Base-by-base conservation (phyloP, 345 rosid genomes). In the Arabidopsis suecica region DNA sequence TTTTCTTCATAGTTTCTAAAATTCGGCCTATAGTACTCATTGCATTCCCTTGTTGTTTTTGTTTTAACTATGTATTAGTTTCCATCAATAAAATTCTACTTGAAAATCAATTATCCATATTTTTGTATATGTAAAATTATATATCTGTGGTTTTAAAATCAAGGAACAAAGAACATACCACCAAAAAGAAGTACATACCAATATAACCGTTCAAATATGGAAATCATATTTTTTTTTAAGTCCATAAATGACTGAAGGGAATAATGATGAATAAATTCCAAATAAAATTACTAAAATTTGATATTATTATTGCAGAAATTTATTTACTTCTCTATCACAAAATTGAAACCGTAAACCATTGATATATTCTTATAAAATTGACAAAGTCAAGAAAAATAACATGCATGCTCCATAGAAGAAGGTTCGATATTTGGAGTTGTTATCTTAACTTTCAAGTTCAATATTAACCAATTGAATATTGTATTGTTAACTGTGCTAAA, bases 21-120 rank as follows among this genome's bases (percentile, higher is more conserved):
- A 25, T 25, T 28, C 30, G 30, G 3, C 30, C 30, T 1, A 28
- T 1, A 28, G 30, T 28, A 28, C 30, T 28, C 32, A 20, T 59
- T 37, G 6, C 18, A 67, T 30, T 66, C 8, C 23, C 16, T 59
- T 57, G 5, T 28, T 65, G 23, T 28, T 67, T 74, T 28, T 28
- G 68, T 72, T 51, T 41, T 23, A 63, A 53, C 62, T 28, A 72
- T 59, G 49, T 60, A 18, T 12, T 62, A 12, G 36, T 42, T 53
- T 33, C 62, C 48, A 32, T 55, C 56, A 56, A 55, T 32, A n/a
- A 44, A 54, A 9, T 55, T 73, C 14, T 40, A 12, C 48, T 71
- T 50, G 3, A 71, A 49, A 49, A 36, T 48, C 13, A 22, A 2
- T 60, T 48, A 20, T 69, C 65, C 42, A 1, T 14, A 16, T 44